Evolutionary conservation across 2,329 filamentous ascomycete species (phyloP).

Genomic region (Fusarium penzigii): DNA sequence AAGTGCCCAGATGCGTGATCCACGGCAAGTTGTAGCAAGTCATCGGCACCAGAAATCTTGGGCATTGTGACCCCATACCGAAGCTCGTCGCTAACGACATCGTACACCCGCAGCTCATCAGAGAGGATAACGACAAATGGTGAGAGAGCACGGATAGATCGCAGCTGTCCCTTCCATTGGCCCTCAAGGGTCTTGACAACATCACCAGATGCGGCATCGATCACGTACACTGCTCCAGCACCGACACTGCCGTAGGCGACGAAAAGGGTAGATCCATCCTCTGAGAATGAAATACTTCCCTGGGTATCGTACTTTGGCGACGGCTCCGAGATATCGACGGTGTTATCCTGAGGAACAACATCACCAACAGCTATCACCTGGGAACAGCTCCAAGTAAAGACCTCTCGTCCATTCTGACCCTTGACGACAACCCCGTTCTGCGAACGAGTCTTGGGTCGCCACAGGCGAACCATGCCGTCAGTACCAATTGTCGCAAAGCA

Average conservation of each 20-base stretch:
- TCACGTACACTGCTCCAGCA: constrained; percentile 68
- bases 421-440: constrained; percentile 68
- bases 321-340: constrained; percentile 29
- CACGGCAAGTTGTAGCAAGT: constrained; percentile 69
- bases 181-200: constrained; percentile 68
- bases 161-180: constrained; percentile 65
- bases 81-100: constrained; percentile 77
- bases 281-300: constrained; percentile 74
- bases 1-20: constrained; percentile 67
- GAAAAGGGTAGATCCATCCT: constrained; percentile 83
- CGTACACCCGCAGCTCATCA: constrained; percentile 74
- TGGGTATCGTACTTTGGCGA: constrained; percentile 41
- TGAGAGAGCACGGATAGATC: constrained; percentile 70
- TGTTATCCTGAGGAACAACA: constrained; percentile 44
- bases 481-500: constrained; percentile 85
- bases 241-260: constrained; percentile 59
- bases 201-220: constrained; percentile 70
- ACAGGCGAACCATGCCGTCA: constrained; percentile 76
- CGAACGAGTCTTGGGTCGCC: constrained; percentile 72
- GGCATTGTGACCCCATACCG: constrained; percentile 64
- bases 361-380: constrained; percentile 57
- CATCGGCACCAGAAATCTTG: constrained; percentile 38
- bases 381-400: constrained; percentile 75
- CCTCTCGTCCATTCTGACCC: constrained; percentile 55
- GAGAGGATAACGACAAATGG: constrained; percentile 76